Base-by-base conservation (phyloP, 139 green algal species). In the Asterochloris sp. region DNA sequence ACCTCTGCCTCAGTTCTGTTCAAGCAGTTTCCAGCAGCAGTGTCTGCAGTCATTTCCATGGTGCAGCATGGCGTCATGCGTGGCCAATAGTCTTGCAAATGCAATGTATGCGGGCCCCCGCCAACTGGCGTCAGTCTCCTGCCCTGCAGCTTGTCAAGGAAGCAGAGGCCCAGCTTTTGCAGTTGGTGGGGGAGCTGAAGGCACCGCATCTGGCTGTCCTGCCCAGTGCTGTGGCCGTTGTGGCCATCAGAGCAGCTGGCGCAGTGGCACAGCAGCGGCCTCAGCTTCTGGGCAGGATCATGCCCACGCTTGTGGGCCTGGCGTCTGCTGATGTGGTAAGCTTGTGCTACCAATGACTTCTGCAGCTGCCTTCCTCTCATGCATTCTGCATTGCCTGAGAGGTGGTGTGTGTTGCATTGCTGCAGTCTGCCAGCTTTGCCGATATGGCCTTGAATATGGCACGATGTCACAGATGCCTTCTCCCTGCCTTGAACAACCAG, bases 241-340 rank as follows among this genome's bases (percentile, higher is more conserved):
- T 80, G 10, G 77, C 69, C 0, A 62, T 93, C 11, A 84, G 84
- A 54, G 83, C 75, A 11, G 80, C 81, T 1, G 82, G 67, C 11
- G 54, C 62, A 12, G 66, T 92, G 26, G 81, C 84, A 10, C 68
- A 85, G 83, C 86, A 88, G 82, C 83, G 88, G 47, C 84, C 88
- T 13, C 83, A 89, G 69, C 88, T 93, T 68, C 29, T 89, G 23
- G 85, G 78, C 47, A 84, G 85, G 61, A 12, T 91, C 54, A 27
- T 91, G 78, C 88, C 88, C 73, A 54, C 84, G 0, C 79, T 93
- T 62, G 73, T 93, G 68, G 79, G 81, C 21, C 29, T 92, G 27
- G 83, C 84, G 17, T 73, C 68, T 27, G 28, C 62, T 21, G 15
- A 75, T 27, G 64, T 79, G 12, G 23, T 16, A 17, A 28, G 74